Conservation (phyloP, 2,329 filamentous ascomycete species). For the Erysiphe pulchra region DNA sequence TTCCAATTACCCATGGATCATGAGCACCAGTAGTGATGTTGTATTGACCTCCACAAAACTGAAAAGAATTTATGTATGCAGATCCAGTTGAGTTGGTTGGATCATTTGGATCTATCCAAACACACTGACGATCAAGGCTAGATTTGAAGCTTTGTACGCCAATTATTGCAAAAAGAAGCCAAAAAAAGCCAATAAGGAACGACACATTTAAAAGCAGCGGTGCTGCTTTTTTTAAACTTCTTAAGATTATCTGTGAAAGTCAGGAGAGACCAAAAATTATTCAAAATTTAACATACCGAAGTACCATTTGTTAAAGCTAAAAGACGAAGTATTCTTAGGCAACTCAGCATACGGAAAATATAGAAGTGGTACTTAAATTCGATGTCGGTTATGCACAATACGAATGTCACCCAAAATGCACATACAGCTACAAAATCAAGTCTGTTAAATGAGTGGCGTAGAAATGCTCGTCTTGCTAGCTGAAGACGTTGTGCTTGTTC, state of each 20-base stretch:
- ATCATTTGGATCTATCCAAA: conserved; percentile 43
- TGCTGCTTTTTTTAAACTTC: conserved; percentile 85
- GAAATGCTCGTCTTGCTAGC: conserved; percentile 70
- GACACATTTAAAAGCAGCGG: conserved; percentile 79
- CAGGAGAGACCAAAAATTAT: not conserved
- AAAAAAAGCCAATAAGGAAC: conserved; percentile 90
- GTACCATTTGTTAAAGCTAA: conserved; percentile 82
- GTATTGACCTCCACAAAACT: conserved; percentile 73
- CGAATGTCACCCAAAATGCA: conserved; percentile 84
- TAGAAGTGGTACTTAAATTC: conserved; percentile 51
- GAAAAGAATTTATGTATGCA: conserved; percentile 35
- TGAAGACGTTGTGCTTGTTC: conserved; percentile 64
- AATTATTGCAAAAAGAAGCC: conserved; percentile 89
- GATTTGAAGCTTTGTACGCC: conserved; percentile 92
- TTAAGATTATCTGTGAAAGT: conserved; percentile 47
- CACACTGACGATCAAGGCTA: conserved; percentile 50
- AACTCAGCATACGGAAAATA: conserved; percentile 90
- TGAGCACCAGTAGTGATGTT: conserved; percentile 28
- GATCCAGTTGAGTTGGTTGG: conserved; percentile 22
- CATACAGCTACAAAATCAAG: conserved; percentile 84
- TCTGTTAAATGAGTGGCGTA: conserved; percentile 87
- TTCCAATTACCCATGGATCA: conserved; percentile 39
- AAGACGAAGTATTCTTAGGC: conserved; percentile 75
- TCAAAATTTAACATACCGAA: conserved; percentile 32
- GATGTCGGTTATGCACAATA: conserved; percentile 40